Conservation (phyloP, 345 rosid genomes). For the Bruguiera parviflora region DNA sequence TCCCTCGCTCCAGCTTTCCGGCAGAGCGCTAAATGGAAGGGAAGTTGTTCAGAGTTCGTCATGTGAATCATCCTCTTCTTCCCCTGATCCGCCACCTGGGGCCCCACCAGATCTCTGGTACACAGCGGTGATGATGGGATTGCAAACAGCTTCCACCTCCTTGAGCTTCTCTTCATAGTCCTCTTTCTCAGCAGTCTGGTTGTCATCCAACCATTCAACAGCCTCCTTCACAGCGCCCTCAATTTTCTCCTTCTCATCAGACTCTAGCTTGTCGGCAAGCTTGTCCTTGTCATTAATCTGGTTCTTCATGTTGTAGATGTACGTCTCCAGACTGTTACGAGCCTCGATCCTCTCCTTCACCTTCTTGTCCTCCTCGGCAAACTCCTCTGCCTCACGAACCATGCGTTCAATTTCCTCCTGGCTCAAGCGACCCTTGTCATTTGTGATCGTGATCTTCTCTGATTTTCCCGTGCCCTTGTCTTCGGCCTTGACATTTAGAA, state of each 20-base stretch:
- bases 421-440: slow-evolving; percentile 24
- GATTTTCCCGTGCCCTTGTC: slow-evolving; percentile 25
- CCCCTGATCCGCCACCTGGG: slow-evolving; percentile 5
- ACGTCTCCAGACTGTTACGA: slow-evolving; percentile 26
- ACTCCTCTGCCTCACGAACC: slow-evolving; percentile 22
- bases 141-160: slow-evolving; percentile 37
- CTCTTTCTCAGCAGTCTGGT: slow-evolving; percentile 28
- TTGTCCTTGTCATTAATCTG: slow-evolving; percentile 21
- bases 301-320: slow-evolving; percentile 29
- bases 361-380: slow-evolving; percentile 31
- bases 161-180: slow-evolving; percentile 28
- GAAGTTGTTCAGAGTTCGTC: not conserved
- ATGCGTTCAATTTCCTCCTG: slow-evolving; percentile 26
- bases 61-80: slow-evolving; percentile 14
- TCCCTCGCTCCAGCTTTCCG: no score
- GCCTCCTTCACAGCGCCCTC: slow-evolving; percentile 18
- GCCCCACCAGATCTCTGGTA: slow-evolving; percentile 31
- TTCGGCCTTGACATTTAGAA: slow-evolving; percentile 19
- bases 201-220: slow-evolving; percentile 31
- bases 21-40: no score
- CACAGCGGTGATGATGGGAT: slow-evolving; percentile 22
- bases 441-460: slow-evolving; percentile 21
- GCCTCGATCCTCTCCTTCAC: slow-evolving; percentile 30
- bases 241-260: slow-evolving; percentile 28
- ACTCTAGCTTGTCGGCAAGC: slow-evolving; percentile 17